Percentiles rank a stretch among this genome's conserved stretches.
Conservation (phyloP, 2,329 filamentous ascomycete genomes). For the Anthostomella pinea region DNA sequence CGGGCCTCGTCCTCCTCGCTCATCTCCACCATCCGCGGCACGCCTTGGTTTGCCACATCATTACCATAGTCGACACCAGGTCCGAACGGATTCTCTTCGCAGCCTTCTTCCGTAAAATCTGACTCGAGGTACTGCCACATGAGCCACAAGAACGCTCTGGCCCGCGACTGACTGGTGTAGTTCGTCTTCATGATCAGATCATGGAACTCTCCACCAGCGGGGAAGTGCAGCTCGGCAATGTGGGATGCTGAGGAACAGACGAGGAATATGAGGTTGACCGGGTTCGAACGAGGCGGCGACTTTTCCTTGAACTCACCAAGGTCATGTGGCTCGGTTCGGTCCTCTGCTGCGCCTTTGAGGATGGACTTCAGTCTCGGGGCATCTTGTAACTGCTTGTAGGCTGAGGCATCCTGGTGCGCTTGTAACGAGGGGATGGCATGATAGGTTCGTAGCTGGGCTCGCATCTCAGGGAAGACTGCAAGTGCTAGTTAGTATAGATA, state of each 20-base stretch:
- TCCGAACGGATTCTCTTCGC: conserved; percentile 88
- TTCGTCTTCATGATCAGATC: conserved; percentile 92
- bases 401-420: conserved; percentile 89
- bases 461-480: conserved; percentile 94
- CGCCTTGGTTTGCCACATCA: conserved; percentile 64
- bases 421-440: conserved; percentile 96
- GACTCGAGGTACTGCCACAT: conserved; percentile 99
- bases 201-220: conserved; percentile 82
- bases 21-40: conserved; percentile 66
- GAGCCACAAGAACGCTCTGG: conserved; percentile 89
- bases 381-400: conserved; percentile 97
- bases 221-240: conserved; percentile 90
- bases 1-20: conserved; percentile 60
- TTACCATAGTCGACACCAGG: conserved; percentile 62
- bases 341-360: conserved; percentile 92
- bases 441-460: conserved; percentile 94
- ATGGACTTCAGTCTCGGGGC: conserved; percentile 95
- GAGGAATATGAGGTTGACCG: conserved; percentile 95
- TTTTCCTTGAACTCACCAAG: conserved; percentile 75
- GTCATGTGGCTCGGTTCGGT: conserved; percentile 76
- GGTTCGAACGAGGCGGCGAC: conserved; percentile 76
- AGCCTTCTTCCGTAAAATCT: conserved; percentile 85
- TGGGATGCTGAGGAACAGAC: conserved; percentile 87
- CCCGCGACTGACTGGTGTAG: conserved; percentile 77
- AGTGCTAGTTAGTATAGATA: conserved; percentile 6